Conservation (phyloP, 805 yeast genomes). For the Myxozyma neglecta region DNA sequence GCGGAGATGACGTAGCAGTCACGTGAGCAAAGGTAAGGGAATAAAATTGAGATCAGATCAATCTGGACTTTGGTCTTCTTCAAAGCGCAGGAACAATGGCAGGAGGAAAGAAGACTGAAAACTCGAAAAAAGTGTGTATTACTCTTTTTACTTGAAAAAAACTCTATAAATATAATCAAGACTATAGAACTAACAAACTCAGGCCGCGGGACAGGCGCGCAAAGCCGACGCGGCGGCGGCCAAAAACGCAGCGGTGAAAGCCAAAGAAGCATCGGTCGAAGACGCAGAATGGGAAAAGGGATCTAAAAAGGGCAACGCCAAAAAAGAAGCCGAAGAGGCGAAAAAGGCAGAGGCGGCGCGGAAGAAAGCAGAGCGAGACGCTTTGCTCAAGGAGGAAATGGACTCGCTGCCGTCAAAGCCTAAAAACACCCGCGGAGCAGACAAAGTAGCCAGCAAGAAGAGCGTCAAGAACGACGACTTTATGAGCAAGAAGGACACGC, state of each 20-base stretch:
- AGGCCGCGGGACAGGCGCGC: conserved; percentile 36
- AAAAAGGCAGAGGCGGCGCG: conserved; percentile 71
- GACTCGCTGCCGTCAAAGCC: conserved; percentile 62
- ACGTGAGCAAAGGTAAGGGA: neutral
- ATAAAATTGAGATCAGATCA: no score
- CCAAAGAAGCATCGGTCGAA: conserved; percentile 53
- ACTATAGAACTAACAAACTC: neutral
- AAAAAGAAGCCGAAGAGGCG: conserved; percentile 65
- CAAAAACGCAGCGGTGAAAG: conserved; percentile 55
- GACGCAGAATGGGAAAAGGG: conserved; percentile 71
- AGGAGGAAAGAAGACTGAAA: conserved; percentile 32
- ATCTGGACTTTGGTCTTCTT: neutral
- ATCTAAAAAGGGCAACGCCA: conserved; percentile 64
- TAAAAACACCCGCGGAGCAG: conserved; percentile 55
- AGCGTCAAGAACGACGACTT: conserved; percentile 69
- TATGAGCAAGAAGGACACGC: conserved; percentile 52
- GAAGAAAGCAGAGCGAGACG: conserved; percentile 81
- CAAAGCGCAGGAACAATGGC: neutral
- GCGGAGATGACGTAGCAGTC: neutral
- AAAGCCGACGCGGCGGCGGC: conserved; percentile 65
- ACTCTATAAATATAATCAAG: neutral
- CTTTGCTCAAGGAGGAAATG: conserved; percentile 62
- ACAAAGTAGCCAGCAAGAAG: conserved; percentile 60
- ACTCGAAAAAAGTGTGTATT: conserved; percentile 30
- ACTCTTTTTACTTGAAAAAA: neutral